Base-by-base conservation (phyloP, 2,329 filamentous ascomycete species). In the Aspergillus niger region DNA sequence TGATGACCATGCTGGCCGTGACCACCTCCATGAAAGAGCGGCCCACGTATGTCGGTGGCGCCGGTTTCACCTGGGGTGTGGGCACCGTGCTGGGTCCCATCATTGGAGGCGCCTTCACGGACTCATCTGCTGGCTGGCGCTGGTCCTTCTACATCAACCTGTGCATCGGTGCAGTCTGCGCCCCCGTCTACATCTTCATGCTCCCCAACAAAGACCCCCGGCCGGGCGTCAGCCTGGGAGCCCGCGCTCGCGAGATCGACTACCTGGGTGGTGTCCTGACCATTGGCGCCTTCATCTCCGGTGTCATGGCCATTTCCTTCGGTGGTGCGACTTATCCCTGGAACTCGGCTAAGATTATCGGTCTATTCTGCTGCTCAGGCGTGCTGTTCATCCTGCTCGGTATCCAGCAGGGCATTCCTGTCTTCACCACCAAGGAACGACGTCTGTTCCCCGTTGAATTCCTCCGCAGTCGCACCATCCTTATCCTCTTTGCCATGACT, bases 111-210 rank as follows among this genome's bases (percentile, higher is more conserved):
- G 64, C 58, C 10, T 67, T 69, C 13, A 55, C 58, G 1, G 62
- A 64, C 11, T 62, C 55, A 26, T 58, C 63, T 11, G 64, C 61
- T 3, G 48, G 43, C 7, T 77, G 74, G 75, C 67, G 72, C 41
- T 77, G 74, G 75, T 77, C 76, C 0, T 83, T 84, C 65, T 88
- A 88, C 65, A 81, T 87, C 73, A 87, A 87, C 64, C 74, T 87
- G 0, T 69, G 76, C 38, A 72, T 82, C 50, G 77, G 82, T 0
- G 83, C 73, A 11, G 66, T 77, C 7, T 73, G 76, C 30, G 69
- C 77, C 3, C 79, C 82, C 0, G 74, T 79, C 26, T 77, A 80
- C 24, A 24, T 85, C 28, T 79, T 82, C 62, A 64, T 79, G 5
- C 74, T 85, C 0, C 77, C 71, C 47, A 62, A 63, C 6, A 57